Percentiles rank a stretch among this genome's conserved stretches.
These are phyloP conservation scores for Boechera retrofracta DNA, from an alignment of 345 rosid species.

Conservation along the genomic window DNA sequence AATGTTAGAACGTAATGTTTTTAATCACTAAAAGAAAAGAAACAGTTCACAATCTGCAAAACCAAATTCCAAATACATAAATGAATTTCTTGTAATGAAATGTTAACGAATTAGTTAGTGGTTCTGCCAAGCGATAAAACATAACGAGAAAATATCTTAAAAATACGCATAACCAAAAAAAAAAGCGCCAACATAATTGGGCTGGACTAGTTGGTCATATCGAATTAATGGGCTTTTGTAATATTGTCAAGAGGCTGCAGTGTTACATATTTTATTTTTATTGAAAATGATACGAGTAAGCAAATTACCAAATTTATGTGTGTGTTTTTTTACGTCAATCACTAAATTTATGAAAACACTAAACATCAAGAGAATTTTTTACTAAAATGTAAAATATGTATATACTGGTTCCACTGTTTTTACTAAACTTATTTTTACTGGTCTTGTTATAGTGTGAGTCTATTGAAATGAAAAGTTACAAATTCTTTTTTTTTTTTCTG, in stretches of 20 bases:
- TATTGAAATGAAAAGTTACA: no score
- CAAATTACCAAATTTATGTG: no score
- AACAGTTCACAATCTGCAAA: neutral
- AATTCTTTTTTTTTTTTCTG: no score
- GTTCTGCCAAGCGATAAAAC: neutral
- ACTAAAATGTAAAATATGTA: no score
- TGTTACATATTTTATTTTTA: no score
- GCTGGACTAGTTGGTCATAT: constrained; percentile 3
- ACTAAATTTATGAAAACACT: no score
- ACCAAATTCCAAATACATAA: neutral
- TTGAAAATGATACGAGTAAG: neutral
- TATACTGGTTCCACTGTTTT: no score
- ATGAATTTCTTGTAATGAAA: neutral
- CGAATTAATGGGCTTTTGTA: constrained; percentile 7
- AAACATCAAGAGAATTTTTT: no score
- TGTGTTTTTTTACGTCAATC: no score
- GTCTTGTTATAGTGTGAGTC: no score
- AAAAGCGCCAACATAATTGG: neutral
- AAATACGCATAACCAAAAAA: neutral
- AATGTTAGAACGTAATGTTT: neutral
- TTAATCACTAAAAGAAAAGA: neutral
- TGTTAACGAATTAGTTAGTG: neutral
- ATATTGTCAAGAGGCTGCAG: neutral
- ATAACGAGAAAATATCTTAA: neutral
- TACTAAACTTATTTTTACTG: no score